Conservation (phyloP, 108 stramenopile genomes). For the Cyclotella sp. region DNA sequence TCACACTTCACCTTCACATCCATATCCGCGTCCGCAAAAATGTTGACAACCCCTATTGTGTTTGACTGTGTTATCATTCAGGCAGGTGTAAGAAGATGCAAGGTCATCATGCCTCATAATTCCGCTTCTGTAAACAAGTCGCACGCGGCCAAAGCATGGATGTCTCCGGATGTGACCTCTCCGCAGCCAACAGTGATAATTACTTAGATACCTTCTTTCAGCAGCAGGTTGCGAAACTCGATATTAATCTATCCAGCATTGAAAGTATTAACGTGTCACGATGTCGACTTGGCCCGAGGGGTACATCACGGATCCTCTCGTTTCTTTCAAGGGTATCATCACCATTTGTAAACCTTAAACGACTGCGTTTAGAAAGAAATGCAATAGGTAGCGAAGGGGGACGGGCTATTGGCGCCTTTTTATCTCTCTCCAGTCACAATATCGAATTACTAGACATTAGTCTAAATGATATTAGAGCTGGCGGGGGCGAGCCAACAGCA, state of each 20-base stretch:
- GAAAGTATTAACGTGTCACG: conserved; percentile 9
- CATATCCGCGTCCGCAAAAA: no score
- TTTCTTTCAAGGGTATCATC: not conserved
- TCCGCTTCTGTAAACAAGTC: not conserved
- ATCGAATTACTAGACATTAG: conserved; percentile 7
- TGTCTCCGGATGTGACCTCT: not conserved
- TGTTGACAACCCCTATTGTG: no score
- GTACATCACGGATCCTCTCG: conserved; percentile 10
- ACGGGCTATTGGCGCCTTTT: conserved; percentile 7
- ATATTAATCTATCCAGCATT: not conserved
- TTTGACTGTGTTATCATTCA: no score
- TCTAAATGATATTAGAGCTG: conserved; percentile 27
- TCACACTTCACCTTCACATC: no score
- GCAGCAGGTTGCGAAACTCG: not conserved
- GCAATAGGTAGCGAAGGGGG: conserved; percentile 17
- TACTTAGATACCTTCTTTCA: conserved; percentile 1
- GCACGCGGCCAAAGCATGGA: conserved; percentile 1
- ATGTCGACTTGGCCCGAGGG: conserved; percentile 21
- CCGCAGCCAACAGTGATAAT: not conserved
- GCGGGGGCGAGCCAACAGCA: conserved; percentile 11
- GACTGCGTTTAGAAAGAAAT: conserved; percentile 13
- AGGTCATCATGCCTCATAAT: no score
- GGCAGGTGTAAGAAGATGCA: no score
- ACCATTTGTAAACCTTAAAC: not conserved
- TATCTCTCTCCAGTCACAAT: not conserved